Evolutionary conservation across 176 grass and related monocot genomes (phyloP).

Genomic region (Leersia perrieri): DNA sequence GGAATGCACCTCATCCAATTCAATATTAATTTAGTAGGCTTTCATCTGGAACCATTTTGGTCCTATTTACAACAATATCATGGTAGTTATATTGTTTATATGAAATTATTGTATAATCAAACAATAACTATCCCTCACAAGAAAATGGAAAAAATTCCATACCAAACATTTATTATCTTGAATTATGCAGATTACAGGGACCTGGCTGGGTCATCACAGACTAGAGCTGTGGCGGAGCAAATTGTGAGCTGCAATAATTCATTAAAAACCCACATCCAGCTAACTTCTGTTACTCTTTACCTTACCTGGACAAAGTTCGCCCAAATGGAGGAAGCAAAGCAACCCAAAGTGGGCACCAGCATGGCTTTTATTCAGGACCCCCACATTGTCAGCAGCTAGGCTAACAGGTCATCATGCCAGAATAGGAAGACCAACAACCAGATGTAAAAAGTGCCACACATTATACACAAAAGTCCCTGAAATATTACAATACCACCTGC

Average conservation of each 20-base stretch:
- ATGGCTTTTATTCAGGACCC: not conserved
- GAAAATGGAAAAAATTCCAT: too few relatives aligned
- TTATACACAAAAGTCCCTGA: not conserved
- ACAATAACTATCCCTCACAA: not conserved
- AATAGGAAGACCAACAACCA: slow-evolving; percentile 1
- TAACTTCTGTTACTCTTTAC: not conserved
- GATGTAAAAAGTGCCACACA: not conserved
- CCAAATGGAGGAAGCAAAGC: not conserved
- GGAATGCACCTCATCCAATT: too few relatives aligned
- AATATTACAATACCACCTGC: not conserved
- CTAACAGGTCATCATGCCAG: not conserved
- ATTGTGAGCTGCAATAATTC: not conserved
- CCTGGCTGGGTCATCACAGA: not conserved
- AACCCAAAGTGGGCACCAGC: not conserved
- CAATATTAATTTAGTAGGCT: too few relatives aligned
- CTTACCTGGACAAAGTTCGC: not conserved
- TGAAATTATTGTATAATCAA: too few relatives aligned
- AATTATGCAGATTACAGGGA: too few relatives aligned
- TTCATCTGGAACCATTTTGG: too few relatives aligned
- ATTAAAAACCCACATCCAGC: not conserved
- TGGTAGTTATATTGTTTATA: too few relatives aligned
- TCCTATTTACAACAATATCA: too few relatives aligned
- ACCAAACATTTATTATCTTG: not conserved
- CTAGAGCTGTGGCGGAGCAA: not conserved
- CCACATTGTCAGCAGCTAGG: not conserved